These are phyloP conservation scores for Lactarius vividus DNA, from an alignment of 768 basidiomycete genomes.

Conservation along the genomic window DNA sequence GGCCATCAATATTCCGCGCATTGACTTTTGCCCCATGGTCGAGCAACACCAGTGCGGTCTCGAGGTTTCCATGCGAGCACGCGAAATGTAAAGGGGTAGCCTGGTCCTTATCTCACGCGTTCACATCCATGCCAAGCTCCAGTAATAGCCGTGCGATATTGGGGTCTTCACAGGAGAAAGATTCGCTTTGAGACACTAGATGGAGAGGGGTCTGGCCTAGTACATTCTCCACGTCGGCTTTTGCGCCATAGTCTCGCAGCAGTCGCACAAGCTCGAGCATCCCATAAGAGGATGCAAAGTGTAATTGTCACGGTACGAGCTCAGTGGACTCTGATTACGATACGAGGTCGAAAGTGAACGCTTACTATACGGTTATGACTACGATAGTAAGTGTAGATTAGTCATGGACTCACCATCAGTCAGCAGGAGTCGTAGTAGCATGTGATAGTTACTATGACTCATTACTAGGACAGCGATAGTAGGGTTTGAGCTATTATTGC, in stretches of 20 bases:
- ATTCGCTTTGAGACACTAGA: background rate
- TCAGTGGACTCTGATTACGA: too few species aligned
- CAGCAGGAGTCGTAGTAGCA: too few species aligned
- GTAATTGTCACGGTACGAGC: too few species aligned
- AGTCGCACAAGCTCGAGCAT: background rate
- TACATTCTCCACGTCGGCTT: background rate
- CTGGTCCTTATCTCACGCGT: background rate
- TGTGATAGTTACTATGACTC: too few species aligned
- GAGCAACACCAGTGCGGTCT: background rate
- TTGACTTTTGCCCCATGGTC: background rate
- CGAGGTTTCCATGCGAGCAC: background rate
- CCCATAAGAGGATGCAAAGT: background rate
- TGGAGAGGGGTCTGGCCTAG: background rate
- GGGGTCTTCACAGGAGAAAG: background rate
- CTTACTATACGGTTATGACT: too few species aligned
- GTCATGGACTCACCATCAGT: too few species aligned
- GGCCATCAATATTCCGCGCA: background rate
- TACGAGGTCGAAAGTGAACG: too few species aligned
- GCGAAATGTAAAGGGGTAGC: background rate
- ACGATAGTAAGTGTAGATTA: too few species aligned
- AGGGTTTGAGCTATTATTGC: too few species aligned
- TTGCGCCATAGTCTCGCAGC: background rate
- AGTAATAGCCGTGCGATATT: background rate
- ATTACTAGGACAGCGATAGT: too few species aligned
- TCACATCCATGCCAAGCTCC: background rate